phyloP scores from a whole-genome alignment of 73 alveolate genomes.

The Diophrys sp. region DNA sequence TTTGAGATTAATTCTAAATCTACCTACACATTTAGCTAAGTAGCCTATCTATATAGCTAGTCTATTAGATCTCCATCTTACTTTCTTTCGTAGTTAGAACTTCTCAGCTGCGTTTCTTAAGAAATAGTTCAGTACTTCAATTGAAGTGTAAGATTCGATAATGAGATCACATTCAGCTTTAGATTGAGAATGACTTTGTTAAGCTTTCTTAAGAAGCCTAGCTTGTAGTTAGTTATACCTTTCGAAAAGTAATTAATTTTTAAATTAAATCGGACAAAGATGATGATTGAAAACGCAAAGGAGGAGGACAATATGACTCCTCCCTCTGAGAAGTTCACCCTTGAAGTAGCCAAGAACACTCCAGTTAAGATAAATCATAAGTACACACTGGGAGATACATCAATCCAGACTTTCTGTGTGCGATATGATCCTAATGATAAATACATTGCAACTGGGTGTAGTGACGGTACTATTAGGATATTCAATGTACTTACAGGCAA shows the following conservation, averaged over 20 bases:
- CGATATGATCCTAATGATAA: constrained; percentile 79
- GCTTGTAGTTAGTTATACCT: neutral
- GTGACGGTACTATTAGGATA: constrained; percentile 73
- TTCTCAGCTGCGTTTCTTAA: neutral
- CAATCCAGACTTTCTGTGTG: constrained; percentile 70
- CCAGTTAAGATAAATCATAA: constrained; percentile 42
- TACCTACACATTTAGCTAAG: neutral
- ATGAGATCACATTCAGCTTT: neutral
- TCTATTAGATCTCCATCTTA: neutral
- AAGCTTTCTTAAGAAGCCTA: neutral
- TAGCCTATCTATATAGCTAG: neutral
- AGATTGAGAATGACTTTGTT: neutral
- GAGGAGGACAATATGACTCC: constrained; percentile 67
- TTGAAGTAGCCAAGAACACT: constrained; percentile 52
- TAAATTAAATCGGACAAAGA: constrained; percentile 27
- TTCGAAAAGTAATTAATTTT: neutral
- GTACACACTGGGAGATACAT: constrained; percentile 67
- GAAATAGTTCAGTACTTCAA: neutral
- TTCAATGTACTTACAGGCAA: constrained; percentile 76
- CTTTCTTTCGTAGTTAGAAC: neutral
- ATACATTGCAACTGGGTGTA: constrained; percentile 79
- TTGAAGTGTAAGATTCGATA: neutral
- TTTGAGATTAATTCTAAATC: neutral
- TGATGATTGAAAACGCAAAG: constrained; percentile 67
- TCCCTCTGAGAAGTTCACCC: constrained; percentile 59